A percentile compares a stretch with the other conserved stretches of the same genome.
These are phyloP conservation scores for Babesia gibsoni DNA, from an alignment of 169 alveolate species.

Conservation along the genomic window DNA sequence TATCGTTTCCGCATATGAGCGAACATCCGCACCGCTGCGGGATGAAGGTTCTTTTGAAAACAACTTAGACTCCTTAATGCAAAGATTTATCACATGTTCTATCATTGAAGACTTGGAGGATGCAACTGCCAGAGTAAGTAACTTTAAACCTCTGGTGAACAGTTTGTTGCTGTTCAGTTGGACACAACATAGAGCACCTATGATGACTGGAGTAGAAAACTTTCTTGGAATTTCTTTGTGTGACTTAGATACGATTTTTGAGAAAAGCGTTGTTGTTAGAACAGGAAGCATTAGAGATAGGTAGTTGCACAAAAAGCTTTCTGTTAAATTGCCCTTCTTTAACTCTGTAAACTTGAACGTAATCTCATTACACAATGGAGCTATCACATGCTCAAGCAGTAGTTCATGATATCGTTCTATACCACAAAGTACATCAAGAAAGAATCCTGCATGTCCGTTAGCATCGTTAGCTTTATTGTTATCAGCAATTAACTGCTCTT, in stretches of 20 bases:
- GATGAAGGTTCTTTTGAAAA: neutral
- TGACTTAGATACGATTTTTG: conserved; percentile 4
- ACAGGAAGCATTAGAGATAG: conserved; percentile 9
- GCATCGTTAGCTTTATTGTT: conserved; percentile 2
- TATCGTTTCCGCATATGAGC: conserved; percentile 21
- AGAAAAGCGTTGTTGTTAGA: conserved; percentile 2
- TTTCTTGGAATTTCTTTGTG: neutral
- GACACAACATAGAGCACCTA: conserved; percentile 6
- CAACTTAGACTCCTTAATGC: conserved; percentile 11
- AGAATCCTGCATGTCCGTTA: conserved; percentile 36
- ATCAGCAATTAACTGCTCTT: conserved; percentile 2
- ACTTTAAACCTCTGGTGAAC: conserved; percentile 19
- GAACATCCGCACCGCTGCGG: neutral
- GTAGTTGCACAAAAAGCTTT: neutral
- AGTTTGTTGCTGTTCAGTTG: neutral
- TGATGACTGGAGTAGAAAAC: neutral
- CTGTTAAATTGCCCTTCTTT: neutral
- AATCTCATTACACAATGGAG: conserved; percentile 27
- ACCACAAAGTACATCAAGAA: conserved; percentile 44
- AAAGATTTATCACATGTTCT: conserved; percentile 2
- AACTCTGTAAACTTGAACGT: neutral
- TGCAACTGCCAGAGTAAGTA: conserved; percentile 13
- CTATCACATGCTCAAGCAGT: conserved; percentile 20
- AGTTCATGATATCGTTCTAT: neutral
- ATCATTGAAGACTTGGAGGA: conserved; percentile 2